Conservation (phyloP, 1,284 basidiomycete genomes). For the Microbotryum saponariae region DNA sequence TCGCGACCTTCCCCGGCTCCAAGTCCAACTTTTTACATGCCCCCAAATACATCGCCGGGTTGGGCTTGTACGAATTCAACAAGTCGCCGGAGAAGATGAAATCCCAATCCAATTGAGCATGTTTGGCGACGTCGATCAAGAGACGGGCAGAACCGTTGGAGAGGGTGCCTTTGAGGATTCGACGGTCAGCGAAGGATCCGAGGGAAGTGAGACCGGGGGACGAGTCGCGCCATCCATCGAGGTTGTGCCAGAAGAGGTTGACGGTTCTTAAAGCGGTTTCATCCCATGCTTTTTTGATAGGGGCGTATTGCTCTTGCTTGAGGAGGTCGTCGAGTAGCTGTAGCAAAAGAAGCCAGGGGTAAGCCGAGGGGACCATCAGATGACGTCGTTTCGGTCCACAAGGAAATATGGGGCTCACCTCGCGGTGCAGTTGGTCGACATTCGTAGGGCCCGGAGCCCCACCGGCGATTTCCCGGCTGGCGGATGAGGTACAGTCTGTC, state of each 20-base stretch:
- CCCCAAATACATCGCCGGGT: slow-evolving; percentile 37
- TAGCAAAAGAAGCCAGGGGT: not conserved
- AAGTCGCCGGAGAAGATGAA: slow-evolving; percentile 36
- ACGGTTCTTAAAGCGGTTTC: slow-evolving; percentile 8
- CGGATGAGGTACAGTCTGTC: not conserved
- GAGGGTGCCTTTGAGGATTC: slow-evolving; percentile 22
- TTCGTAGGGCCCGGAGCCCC: slow-evolving; percentile 49
- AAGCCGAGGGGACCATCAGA: not conserved
- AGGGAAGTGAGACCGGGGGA: slow-evolving; percentile 10
- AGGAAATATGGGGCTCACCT: slow-evolving; percentile 41
- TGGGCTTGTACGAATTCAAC: slow-evolving; percentile 39
- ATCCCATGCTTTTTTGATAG: slow-evolving; percentile 3
- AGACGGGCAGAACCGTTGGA: slow-evolving; percentile 30
- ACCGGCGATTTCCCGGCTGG: slow-evolving; percentile 40
- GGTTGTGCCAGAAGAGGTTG: slow-evolving; percentile 22
- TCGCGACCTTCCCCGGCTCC: slow-evolving; percentile 33
- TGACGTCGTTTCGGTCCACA: too few species aligned
- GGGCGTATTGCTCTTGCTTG: not conserved
- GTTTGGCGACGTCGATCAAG: slow-evolving; percentile 35
- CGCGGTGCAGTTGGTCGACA: slow-evolving; percentile 53
- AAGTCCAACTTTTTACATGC: slow-evolving; percentile 31
- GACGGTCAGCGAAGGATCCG: not conserved
- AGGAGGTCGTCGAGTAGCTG: slow-evolving; percentile 27
- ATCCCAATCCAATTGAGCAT: slow-evolving; percentile 35
- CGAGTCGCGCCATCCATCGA: slow-evolving; percentile 29